Conservation (phyloP, 2,329 filamentous ascomycete species). For the Fusarium poae region DNA sequence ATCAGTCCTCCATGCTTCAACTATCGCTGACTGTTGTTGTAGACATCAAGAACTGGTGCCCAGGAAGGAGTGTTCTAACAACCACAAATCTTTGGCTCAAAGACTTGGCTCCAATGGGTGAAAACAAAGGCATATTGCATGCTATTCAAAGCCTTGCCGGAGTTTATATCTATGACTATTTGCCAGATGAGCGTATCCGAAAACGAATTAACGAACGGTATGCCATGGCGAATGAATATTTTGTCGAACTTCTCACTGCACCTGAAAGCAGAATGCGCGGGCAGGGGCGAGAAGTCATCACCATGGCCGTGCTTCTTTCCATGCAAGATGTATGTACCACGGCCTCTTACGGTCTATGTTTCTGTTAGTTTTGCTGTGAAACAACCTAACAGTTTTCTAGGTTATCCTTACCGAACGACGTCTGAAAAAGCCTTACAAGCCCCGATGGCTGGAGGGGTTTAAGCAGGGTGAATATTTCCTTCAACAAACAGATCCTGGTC, state of each 20-base stretch:
- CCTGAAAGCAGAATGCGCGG: constrained; percentile 38
- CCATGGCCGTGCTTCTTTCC: constrained; percentile 55
- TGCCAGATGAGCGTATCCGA: constrained; percentile 51
- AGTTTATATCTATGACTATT: constrained; percentile 58
- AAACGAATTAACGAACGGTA: constrained; percentile 54
- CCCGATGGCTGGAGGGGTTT: constrained; percentile 57
- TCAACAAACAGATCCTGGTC: constrained; percentile 54
- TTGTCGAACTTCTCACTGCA: constrained; percentile 49
- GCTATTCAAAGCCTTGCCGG: constrained; percentile 59
- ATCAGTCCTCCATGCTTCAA: background rate
- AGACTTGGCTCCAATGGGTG: constrained; percentile 57
- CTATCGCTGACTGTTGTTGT: constrained; percentile 5
- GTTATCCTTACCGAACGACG: constrained; percentile 56
- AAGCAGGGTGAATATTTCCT: constrained; percentile 54
- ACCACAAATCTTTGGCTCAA: constrained; percentile 58
- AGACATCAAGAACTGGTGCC: constrained; percentile 59
- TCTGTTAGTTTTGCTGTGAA: background rate
- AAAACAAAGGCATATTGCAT: constrained; percentile 52
- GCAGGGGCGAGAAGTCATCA: constrained; percentile 53
- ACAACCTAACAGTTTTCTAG: constrained; percentile 34
- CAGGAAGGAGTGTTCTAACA: constrained; percentile 55
- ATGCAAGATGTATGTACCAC: constrained; percentile 56
- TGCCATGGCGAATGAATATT: constrained; percentile 49
- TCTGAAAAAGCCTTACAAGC: constrained; percentile 49
- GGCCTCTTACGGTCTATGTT: background rate